Conservation (phyloP, 805 yeast genomes). For the Ogataea corticis region DNA sequence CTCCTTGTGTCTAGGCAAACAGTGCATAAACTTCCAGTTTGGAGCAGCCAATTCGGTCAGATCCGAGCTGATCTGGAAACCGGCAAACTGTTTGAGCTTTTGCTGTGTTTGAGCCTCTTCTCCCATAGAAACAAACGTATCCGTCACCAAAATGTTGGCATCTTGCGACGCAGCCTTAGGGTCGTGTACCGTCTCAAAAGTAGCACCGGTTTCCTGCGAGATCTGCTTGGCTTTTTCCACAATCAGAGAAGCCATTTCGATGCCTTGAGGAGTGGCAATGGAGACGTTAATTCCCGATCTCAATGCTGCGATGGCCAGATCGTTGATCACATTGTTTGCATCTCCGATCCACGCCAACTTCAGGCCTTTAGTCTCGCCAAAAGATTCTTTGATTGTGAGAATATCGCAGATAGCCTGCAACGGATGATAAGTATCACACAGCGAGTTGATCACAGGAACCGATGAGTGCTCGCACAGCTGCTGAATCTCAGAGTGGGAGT, state of each 20-base stretch:
- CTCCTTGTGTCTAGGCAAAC: slow-evolving; percentile 92
- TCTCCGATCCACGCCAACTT: slow-evolving; percentile 97
- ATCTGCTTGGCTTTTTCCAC: slow-evolving; percentile 53
- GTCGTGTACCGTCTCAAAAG: slow-evolving; percentile 63
- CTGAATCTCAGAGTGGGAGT: slow-evolving; percentile 77
- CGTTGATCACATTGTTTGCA: slow-evolving; percentile 93
- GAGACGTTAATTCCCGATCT: slow-evolving; percentile 81
- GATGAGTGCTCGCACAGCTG: slow-evolving; percentile 74
- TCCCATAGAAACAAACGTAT: slow-evolving; percentile 98
- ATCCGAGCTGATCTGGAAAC: slow-evolving; percentile 78
- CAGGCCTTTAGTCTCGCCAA: slow-evolving; percentile 55
- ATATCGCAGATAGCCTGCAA: slow-evolving; percentile 93
- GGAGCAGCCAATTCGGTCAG: slow-evolving; percentile 64
- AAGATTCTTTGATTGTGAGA: slow-evolving; percentile 79
- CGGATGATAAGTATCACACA: slow-evolving; percentile 93
- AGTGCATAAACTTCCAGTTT: slow-evolving; percentile 93
- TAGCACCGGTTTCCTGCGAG: slow-evolving; percentile 50
- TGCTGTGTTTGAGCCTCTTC: slow-evolving; percentile 77
- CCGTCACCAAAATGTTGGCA: slow-evolving; percentile 88
- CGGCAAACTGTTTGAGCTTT: slow-evolving; percentile 78
- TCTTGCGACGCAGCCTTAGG: slow-evolving; percentile 71
- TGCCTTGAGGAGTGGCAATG: slow-evolving; percentile 80
- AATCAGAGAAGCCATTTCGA: slow-evolving; percentile 61
- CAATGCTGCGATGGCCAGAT: slow-evolving; percentile 83
- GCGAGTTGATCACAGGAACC: slow-evolving; percentile 91